Base-by-base conservation (phyloP, 208 protist species). In the Tetramitus jugosus region DNA sequence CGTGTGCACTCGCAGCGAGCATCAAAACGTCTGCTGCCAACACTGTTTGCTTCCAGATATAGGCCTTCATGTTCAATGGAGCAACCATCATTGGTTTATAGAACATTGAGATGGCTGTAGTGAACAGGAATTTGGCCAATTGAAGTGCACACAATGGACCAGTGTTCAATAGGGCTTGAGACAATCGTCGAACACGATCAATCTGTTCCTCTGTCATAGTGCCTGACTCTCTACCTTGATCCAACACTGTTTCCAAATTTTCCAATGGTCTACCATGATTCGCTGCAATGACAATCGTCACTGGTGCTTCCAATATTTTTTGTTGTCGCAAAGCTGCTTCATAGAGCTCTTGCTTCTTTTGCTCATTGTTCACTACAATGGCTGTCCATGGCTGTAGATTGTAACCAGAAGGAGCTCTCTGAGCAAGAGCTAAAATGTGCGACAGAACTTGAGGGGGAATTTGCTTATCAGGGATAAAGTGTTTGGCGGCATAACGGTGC, bases 11-110 rank as follows among this genome's bases (percentile, higher is more conserved):
- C 35, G 84, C 85, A 33, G 90, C 79, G 52, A 90, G 81, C 45
- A 91, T 37, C 76, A 94, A 94, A 1, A 81, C 89, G 0, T 86
- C 91, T 13, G 84, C 91, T 14, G 91, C 85, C 33, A 93, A 87
- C 88, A 94, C 92, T 20, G 82, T 82, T 76, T 93, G 89, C 86
- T 94, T 94, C 89, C 88, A 91, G 76, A 87, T 87, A 79, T 94
- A 92, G 39, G 83, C 89, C n/a, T 81, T 64, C 23, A 82, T 82
- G 43, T 79, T 91, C 14, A 87, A 81, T 13, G 91, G 89, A 0
- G 90, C 84, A 40, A 87, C 86, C 20, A 93, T 74, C 37, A 92
- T 78, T 29, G 90, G 82, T 4, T 81, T 87, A 53, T 40, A 53
- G 3, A 39, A 53, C 14, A 39, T 53, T 0, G 2, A 17, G 6